phyloP scores from a whole-genome alignment of 1,284 basidiomycete genomes.

The Chalciporus sp. region DNA sequence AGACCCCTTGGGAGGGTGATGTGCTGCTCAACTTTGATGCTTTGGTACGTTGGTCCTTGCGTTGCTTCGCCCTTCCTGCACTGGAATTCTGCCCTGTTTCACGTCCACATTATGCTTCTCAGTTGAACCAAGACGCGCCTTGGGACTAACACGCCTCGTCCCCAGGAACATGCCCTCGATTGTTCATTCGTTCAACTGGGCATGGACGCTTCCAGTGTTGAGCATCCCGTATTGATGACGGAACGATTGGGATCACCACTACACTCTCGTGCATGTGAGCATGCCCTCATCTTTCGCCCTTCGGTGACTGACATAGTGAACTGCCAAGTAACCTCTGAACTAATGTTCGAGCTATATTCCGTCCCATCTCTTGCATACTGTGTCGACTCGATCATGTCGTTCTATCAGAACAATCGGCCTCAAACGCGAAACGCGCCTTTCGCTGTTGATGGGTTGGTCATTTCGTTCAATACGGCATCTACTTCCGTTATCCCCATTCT shows the following conservation, averaged over 20 bases:
- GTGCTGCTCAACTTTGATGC: conserved; percentile 88
- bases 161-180: conserved; percentile 92
- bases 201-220: conserved; percentile 76
- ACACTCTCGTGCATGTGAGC: conserved; percentile 84
- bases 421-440: conserved; percentile 39
- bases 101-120: not conserved
- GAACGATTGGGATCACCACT: conserved; percentile 90
- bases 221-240: conserved; percentile 94
- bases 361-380: conserved; percentile 89
- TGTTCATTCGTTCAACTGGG: conserved; percentile 89
- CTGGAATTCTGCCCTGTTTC: not conserved
- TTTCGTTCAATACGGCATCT: conserved; percentile 85
- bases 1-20: conserved; percentile 89
- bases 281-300: not conserved
- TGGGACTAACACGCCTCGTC: conserved; percentile 1
- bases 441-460: conserved; percentile 71
- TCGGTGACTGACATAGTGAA: not conserved
- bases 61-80: not conserved
- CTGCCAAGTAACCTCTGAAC: conserved; percentile 77
- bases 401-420: conserved; percentile 72
- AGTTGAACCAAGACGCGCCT: not conserved
- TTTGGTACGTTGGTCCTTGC: conserved; percentile 60
- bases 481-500: conserved; percentile 89
- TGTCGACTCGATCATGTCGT: conserved; percentile 91
- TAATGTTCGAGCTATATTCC: conserved; percentile 94